phyloP scores from a whole-genome alignment of 148 eudicot species.

The Dysphania ambrosioides region DNA sequence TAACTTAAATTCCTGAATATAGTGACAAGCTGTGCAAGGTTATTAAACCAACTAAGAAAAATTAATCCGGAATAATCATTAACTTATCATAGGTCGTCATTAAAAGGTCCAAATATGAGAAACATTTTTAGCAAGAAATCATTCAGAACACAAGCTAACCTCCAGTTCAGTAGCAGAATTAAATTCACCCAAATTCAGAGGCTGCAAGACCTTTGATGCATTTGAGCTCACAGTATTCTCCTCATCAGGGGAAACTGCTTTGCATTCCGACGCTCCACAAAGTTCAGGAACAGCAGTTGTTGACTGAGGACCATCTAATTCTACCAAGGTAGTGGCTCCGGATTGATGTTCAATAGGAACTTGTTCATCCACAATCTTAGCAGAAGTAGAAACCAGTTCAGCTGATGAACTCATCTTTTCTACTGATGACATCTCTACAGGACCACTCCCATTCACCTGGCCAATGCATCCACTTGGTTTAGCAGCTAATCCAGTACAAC shows the following conservation, averaged over 20 bases:
- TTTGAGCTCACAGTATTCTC: constrained; percentile 16
- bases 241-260: constrained; percentile 30
- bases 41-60: too few species aligned
- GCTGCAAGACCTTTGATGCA: constrained; percentile 35
- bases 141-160: constrained; percentile 40
- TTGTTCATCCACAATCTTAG: constrained; percentile 11
- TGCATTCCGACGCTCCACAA: constrained; percentile 16
- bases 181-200: constrained; percentile 58
- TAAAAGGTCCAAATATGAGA: not conserved
- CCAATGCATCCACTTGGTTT: constrained; percentile 32
- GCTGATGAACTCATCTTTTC: constrained; percentile 17
- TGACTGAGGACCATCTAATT: constrained; percentile 4
- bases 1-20: too few species aligned
- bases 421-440: constrained; percentile 17
- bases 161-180: constrained; percentile 68
- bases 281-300: constrained; percentile 31
- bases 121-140: not conserved
- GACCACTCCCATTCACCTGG: constrained; percentile 19
- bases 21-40: not conserved
- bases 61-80: not conserved
- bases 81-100: not conserved
- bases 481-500: constrained; percentile 24
- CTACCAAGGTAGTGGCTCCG: not conserved
- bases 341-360: not conserved
- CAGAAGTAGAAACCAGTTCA: constrained; percentile 19